Percentiles rank a stretch among this genome's conserved stretches.
These are phyloP conservation scores for Porphyrellus cyaneotinctus DNA, from an alignment of 768 basidiomycete genomes.

Conservation along the genomic window DNA sequence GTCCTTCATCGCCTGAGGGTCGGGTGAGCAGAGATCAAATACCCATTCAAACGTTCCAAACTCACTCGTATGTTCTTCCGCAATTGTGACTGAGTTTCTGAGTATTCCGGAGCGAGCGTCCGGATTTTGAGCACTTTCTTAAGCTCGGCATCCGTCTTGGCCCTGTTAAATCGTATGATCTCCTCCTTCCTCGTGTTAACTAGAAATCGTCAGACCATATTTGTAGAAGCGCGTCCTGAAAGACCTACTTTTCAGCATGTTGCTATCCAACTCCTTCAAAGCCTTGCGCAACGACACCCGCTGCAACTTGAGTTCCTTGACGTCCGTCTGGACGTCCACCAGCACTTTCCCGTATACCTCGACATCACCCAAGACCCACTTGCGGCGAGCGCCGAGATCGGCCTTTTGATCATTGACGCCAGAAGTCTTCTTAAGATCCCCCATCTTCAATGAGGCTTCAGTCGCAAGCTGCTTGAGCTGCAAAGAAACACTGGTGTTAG, in stretches of 20 bases:
- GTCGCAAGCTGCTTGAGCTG: constrained; percentile 47
- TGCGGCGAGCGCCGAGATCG: constrained; percentile 45
- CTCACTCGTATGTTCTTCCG: constrained; percentile 68
- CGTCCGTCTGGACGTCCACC: constrained; percentile 43
- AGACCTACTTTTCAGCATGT: constrained; percentile 60
- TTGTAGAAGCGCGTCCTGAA: not conserved
- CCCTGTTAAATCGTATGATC: constrained; percentile 72
- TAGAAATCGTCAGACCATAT: constrained; percentile 28
- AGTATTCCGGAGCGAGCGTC: constrained; percentile 85
- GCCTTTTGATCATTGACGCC: constrained; percentile 37
- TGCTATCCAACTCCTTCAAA: constrained; percentile 57
- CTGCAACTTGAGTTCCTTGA: constrained; percentile 44
- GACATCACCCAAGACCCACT: constrained; percentile 55
- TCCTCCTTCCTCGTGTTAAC: constrained; percentile 83
- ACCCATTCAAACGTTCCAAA: constrained; percentile 2
- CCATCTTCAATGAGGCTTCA: constrained; percentile 34
- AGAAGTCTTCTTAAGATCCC: constrained; percentile 34
- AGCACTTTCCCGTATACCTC: constrained; percentile 43
- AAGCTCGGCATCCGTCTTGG: constrained; percentile 75
- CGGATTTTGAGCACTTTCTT: constrained; percentile 67
- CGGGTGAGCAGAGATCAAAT: constrained; percentile 3
- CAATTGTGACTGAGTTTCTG: constrained; percentile 75
- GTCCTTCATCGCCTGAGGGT: constrained; percentile 56
- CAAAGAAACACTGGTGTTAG: not conserved
- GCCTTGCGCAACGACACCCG: constrained; percentile 38